Evolutionary conservation across 2,329 filamentous ascomycete species (phyloP).

Genomic region (Pestalotiopsis sp.): DNA sequence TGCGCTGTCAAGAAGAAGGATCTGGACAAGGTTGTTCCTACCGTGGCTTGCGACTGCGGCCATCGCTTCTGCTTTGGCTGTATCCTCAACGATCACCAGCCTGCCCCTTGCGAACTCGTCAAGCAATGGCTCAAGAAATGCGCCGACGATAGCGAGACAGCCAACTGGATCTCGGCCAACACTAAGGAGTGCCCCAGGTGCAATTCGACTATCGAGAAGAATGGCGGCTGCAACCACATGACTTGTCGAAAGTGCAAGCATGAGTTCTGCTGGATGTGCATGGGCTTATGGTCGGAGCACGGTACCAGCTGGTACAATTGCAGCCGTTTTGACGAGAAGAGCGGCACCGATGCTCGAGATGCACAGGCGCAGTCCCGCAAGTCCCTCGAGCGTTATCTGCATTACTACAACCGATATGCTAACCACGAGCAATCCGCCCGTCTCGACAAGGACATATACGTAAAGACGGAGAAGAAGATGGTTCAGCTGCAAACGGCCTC

Average conservation of each 20-base stretch:
- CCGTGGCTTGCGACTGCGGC: constrained; percentile 81
- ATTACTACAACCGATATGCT: constrained; percentile 98
- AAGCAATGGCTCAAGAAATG: constrained; percentile 98
- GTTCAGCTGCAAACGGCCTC: constrained; percentile 89
- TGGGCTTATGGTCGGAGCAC: constrained; percentile 98
- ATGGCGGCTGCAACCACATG: constrained; percentile 50
- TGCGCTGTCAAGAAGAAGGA: constrained; percentile 88
- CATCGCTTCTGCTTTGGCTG: constrained; percentile 96
- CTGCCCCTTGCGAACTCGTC: constrained; percentile 85
- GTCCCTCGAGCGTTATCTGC: constrained; percentile 91
- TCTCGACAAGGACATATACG: constrained; percentile 91
- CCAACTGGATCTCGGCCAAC: constrained; percentile 99
- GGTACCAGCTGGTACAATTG: constrained; percentile 99
- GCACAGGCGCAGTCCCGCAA: constrained; percentile 89
- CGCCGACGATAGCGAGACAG: constrained; percentile 95
- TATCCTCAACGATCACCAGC: constrained; percentile 85
- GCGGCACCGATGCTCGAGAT: constrained; percentile 83
- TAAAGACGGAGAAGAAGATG: constrained; percentile 99
- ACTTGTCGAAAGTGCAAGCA: constrained; percentile 36
- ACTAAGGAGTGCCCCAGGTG: constrained; percentile 98
- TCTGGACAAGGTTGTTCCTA: constrained; percentile 80
- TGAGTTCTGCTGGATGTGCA: constrained; percentile 96
- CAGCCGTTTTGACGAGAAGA: constrained; percentile 96
- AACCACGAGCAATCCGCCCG: constrained; percentile 98
- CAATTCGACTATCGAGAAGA: constrained; percentile 97